phyloP scores from a whole-genome alignment of 2,329 filamentous ascomycete species.

The Rosellinia necatrix region DNA sequence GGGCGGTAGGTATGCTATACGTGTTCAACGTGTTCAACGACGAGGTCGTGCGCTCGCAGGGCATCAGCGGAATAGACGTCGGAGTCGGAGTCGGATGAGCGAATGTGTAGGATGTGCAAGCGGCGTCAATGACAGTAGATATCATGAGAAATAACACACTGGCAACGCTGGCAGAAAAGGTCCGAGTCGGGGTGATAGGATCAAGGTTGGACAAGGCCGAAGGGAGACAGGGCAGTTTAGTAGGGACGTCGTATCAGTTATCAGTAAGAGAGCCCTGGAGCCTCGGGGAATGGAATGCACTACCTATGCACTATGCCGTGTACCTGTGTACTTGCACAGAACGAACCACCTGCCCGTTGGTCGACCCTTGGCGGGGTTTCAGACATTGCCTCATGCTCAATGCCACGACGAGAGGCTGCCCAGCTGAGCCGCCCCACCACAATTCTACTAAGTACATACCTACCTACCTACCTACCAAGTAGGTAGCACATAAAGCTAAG shows the following conservation, averaged over 20 bases:
- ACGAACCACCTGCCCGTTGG: neutral
- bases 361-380: conserved; percentile 29
- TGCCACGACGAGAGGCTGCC: conserved; percentile 23
- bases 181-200: neutral
- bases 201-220: too few species aligned
- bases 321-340: too few species aligned
- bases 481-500: too few species aligned
- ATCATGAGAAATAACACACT: neutral
- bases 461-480: neutral
- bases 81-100: neutral
- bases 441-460: too few species aligned
- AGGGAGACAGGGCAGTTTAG: too few species aligned
- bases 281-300: too few species aligned
- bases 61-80: neutral
- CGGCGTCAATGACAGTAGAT: too few species aligned
- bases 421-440: too few species aligned
- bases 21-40: neutral
- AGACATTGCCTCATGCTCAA: conserved; percentile 26
- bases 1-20: neutral
- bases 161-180: too few species aligned
- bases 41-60: conserved; percentile 1
- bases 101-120: neutral
- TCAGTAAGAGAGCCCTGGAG: too few species aligned
- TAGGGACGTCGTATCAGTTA: too few species aligned
- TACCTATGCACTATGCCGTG: too few species aligned